A percentile compares a stretch with the other conserved stretches of the same genome.
phyloP scores from a whole-genome alignment of 768 basidiomycete genomes.

The Podaxis carcinomalis region DNA sequence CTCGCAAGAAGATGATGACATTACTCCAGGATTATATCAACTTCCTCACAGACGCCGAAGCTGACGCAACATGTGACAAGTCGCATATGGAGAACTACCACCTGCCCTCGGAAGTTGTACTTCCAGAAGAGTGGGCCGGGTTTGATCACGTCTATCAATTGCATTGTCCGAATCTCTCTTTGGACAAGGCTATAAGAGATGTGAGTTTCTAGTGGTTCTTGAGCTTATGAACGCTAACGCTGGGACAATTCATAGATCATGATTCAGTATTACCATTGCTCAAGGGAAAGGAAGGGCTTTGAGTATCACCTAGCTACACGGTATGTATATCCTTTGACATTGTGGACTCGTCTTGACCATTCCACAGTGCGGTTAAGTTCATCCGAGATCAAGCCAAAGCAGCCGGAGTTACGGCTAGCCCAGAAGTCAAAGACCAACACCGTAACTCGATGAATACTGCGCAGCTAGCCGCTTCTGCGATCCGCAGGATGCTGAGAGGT shows the following conservation, averaged over 20 bases:
- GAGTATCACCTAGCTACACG: constrained; percentile 89
- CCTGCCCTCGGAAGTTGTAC: constrained; percentile 64
- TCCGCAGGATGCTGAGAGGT: constrained; percentile 60
- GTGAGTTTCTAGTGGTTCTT: constrained; percentile 40
- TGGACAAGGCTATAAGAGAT: constrained; percentile 75
- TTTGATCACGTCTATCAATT: constrained; percentile 92
- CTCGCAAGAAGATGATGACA: constrained; percentile 40
- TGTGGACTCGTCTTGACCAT: background rate
- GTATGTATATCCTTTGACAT: constrained; percentile 33
- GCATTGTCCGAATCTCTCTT: constrained; percentile 77
- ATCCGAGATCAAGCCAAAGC: constrained; percentile 77
- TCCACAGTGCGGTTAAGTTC: constrained; percentile 74
- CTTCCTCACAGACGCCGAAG: constrained; percentile 46
- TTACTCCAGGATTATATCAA: constrained; percentile 60
- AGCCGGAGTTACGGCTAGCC: constrained; percentile 22
- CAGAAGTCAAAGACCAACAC: constrained; percentile 22
- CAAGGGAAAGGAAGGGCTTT: constrained; percentile 66
- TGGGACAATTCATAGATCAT: constrained; percentile 51
- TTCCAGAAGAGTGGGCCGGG: constrained; percentile 67
- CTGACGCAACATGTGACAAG: constrained; percentile 27
- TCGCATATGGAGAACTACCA: constrained; percentile 43
- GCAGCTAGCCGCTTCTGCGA: constrained; percentile 61
- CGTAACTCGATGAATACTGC: constrained; percentile 39
- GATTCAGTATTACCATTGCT: constrained; percentile 85
- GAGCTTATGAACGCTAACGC: constrained; percentile 10